A percentile compares a stretch with the other conserved stretches of the same genome.
Evolutionary conservation across 495 filamentous ascomycete genomes (phyloP).

Genomic region (Penicillium daleae): DNA sequence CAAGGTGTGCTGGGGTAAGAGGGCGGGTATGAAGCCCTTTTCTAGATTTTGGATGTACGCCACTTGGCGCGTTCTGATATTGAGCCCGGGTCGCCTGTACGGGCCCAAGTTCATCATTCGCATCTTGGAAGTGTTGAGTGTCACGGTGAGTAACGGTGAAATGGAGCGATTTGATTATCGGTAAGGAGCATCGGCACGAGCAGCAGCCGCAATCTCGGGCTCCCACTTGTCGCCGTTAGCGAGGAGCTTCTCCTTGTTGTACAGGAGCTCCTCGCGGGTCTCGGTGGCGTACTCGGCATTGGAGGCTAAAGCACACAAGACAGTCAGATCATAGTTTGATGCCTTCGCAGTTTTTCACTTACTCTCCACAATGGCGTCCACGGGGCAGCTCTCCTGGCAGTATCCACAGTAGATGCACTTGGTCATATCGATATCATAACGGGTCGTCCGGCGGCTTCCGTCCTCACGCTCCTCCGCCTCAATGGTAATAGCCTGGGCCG

Average conservation of each 20-base stretch:
- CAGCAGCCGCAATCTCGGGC: slow-evolving; percentile 89
- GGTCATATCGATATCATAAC: slow-evolving; percentile 99
- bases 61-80: slow-evolving; percentile 19
- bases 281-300: slow-evolving; percentile 98
- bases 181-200: slow-evolving; percentile 87
- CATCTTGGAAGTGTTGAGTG: slow-evolving; percentile 3
- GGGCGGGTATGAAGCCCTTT: slow-evolving; percentile 19
- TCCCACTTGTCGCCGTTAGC: slow-evolving; percentile 97
- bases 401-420: slow-evolving; percentile 99
- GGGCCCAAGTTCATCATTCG: slow-evolving; percentile 12
- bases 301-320: slow-evolving; percentile 54
- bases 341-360: slow-evolving; percentile 21
- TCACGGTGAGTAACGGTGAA: neutral
- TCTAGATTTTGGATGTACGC: slow-evolving; percentile 29
- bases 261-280: slow-evolving; percentile 93
- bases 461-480: slow-evolving; percentile 98
- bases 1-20: slow-evolving; percentile 34
- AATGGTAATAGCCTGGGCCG: slow-evolving; percentile 95
- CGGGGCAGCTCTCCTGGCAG: slow-evolving; percentile 98
- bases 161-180: slow-evolving; percentile 56
- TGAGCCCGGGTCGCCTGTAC: slow-evolving; percentile 16
- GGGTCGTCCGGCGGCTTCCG: slow-evolving; percentile 88
- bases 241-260: slow-evolving; percentile 97
- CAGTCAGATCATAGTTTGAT: slow-evolving; percentile 22
- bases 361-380: slow-evolving; percentile 96